Conservation (phyloP, 352 stramenopile genomes). For the Globisporangium megalacanthum region DNA sequence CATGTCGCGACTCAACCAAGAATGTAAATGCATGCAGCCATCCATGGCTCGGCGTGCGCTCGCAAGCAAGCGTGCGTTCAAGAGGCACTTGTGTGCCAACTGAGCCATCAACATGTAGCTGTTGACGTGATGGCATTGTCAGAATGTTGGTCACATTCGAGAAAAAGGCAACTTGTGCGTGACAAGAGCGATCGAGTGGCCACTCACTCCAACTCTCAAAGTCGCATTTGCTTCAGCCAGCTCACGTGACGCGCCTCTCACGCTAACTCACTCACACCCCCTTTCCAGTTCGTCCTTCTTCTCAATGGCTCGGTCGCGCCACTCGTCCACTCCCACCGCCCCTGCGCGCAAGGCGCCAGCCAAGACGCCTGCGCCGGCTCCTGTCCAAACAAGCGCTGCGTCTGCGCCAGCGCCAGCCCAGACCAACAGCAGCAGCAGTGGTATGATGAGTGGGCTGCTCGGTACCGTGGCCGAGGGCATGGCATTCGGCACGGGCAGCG, state of each 20-base stretch:
- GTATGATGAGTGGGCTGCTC: conserved; percentile 90
- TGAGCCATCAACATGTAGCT: too few relatives aligned
- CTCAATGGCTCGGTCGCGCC: conserved; percentile 67
- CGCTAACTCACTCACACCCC: neutral
- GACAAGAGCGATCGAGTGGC: too few relatives aligned
- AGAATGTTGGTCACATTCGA: conserved; percentile 11
- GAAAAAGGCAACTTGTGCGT: neutral
- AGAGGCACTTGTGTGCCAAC: too few relatives aligned
- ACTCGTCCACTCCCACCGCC: conserved; percentile 31
- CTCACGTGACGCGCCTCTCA: neutral
- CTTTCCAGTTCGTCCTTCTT: neutral
- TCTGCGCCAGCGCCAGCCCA: conserved; percentile 25
- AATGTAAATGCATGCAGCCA: too few relatives aligned
- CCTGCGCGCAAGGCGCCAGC: conserved; percentile 37
- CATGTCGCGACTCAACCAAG: too few relatives aligned
- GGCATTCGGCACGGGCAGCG: conserved; percentile 94
- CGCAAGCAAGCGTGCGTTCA: too few relatives aligned
- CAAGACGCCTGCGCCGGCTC: conserved; percentile 12
- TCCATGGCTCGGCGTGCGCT: too few relatives aligned
- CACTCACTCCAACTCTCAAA: conserved; percentile 7
- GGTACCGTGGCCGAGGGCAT: conserved; percentile 95
- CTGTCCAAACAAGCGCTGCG: conserved; percentile 26
- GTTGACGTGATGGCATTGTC: neutral
- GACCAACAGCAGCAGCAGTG: conserved; percentile 20
- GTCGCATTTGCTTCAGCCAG: conserved; percentile 5